Evolutionary conservation across 2,329 filamentous ascomycete species (phyloP).

Genomic region (Cordyceps militaris): DNA sequence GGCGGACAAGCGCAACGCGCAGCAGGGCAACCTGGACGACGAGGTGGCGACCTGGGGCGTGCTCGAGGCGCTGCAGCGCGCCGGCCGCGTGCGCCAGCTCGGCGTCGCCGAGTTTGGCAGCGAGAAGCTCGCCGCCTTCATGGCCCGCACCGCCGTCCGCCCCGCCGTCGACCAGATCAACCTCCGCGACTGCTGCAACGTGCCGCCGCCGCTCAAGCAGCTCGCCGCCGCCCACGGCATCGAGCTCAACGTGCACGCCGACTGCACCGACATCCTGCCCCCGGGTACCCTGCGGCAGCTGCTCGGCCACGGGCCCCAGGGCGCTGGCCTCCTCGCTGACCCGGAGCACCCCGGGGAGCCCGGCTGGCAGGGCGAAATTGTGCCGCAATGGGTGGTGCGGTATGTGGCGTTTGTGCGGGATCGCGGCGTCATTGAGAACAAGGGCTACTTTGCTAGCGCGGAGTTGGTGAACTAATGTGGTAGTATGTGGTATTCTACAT

Average conservation of each 20-base stretch:
- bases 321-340: slow-evolving; percentile 68
- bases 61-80: slow-evolving; percentile 64
- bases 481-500: slow-evolving; percentile 13
- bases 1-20: slow-evolving; percentile 54
- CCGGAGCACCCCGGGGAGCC: slow-evolving; percentile 37
- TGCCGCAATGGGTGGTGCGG: slow-evolving; percentile 91
- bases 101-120: slow-evolving; percentile 90
- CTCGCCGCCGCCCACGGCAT: slow-evolving; percentile 79
- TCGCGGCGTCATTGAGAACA: slow-evolving; percentile 93
- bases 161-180: slow-evolving; percentile 95
- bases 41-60: slow-evolving; percentile 62
- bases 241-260: slow-evolving; percentile 86
- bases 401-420: slow-evolving; percentile 95
- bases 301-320: slow-evolving; percentile 62
- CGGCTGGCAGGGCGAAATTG: slow-evolving; percentile 69
- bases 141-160: slow-evolving; percentile 61
- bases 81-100: slow-evolving; percentile 66
- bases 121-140: slow-evolving; percentile 70
- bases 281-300: slow-evolving; percentile 78
- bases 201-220: slow-evolving; percentile 77
- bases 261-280: slow-evolving; percentile 87
- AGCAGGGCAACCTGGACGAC: slow-evolving; percentile 59
- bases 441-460: slow-evolving; percentile 90
- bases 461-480: slow-evolving; percentile 46
- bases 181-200: slow-evolving; percentile 88